phyloP scores from a whole-genome alignment of 306 rosid genomes.

The Dalbergia oliveri region DNA sequence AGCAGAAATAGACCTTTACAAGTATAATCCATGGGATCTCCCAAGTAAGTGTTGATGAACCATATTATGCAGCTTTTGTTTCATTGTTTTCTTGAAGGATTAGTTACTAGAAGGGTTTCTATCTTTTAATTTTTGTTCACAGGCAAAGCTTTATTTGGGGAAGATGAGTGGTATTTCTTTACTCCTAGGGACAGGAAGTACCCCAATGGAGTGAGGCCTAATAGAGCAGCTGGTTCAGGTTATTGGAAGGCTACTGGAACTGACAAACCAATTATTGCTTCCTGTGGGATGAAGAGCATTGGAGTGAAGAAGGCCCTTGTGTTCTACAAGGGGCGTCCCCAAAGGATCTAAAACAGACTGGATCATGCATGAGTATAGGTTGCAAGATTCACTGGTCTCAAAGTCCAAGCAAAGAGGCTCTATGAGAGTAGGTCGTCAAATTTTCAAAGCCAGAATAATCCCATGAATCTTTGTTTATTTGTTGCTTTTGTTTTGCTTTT shows the following conservation, averaged over 20 bases:
- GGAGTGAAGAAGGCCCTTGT: conserved; percentile 86
- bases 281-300: conserved; percentile 66
- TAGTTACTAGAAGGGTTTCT: conserved; percentile 8
- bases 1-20: conserved; percentile 77
- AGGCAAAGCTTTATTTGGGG: conserved; percentile 67
- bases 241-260: conserved; percentile 89
- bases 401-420: conserved; percentile 57
- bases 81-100: background rate
- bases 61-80: background rate
- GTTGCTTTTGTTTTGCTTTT: background rate
- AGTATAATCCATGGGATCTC: conserved; percentile 81
- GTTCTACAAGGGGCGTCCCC: conserved; percentile 78
- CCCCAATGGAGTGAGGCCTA: conserved; percentile 84
- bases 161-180: conserved; percentile 84
- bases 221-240: conserved; percentile 77
- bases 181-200: conserved; percentile 82
- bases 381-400: conserved; percentile 62
- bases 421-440: conserved; percentile 68
- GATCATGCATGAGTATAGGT: conserved; percentile 82
- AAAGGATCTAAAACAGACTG: conserved; percentile 80
- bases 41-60: conserved; percentile 51
- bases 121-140: conserved; percentile 19
- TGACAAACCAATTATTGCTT: conserved; percentile 72
- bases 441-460: background rate
- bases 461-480: conserved; percentile 26